These are phyloP conservation scores for Gillenia trifoliata DNA, from an alignment of 306 rosid species.

Conservation along the genomic window DNA sequence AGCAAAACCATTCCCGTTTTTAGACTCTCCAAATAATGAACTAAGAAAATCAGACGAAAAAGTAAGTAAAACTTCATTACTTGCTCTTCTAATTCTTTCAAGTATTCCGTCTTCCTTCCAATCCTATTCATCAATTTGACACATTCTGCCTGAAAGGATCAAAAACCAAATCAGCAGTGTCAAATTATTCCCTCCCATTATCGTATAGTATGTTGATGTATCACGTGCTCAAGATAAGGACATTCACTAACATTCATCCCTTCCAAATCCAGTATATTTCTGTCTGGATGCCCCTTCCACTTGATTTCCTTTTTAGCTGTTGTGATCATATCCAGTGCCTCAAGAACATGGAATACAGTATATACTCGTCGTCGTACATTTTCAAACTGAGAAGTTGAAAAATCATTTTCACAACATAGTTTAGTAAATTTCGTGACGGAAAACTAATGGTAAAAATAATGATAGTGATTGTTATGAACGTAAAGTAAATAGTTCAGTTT, in stretches of 20 bases:
- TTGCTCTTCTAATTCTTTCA: constrained; percentile 37
- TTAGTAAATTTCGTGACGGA: background rate
- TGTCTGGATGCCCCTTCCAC: constrained; percentile 35
- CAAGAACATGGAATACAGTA: constrained; percentile 35
- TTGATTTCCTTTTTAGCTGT: constrained; percentile 29
- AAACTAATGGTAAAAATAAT: background rate
- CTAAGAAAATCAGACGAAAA: background rate
- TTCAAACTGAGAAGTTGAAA: constrained; percentile 16
- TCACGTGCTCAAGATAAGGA: background rate
- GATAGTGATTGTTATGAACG: background rate
- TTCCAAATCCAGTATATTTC: constrained; percentile 13
- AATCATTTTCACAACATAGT: background rate
- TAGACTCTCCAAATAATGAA: background rate
- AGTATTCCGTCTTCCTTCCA: constrained; percentile 21
- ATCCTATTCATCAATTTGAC: constrained; percentile 11
- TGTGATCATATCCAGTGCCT: constrained; percentile 33
- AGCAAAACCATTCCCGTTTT: background rate
- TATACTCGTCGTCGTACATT: constrained; percentile 32
- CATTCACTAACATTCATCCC: constrained; percentile 20
- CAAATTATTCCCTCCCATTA: background rate
- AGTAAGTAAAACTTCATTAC: constrained; percentile 12
- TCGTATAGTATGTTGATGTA: background rate
- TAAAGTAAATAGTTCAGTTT: background rate
- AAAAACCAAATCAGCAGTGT: background rate
- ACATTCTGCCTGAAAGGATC: constrained; percentile 15